Evolutionary conservation across 2,329 filamentous ascomycete species (phyloP).

Genomic region (Pestalotiopsis sp.): DNA sequence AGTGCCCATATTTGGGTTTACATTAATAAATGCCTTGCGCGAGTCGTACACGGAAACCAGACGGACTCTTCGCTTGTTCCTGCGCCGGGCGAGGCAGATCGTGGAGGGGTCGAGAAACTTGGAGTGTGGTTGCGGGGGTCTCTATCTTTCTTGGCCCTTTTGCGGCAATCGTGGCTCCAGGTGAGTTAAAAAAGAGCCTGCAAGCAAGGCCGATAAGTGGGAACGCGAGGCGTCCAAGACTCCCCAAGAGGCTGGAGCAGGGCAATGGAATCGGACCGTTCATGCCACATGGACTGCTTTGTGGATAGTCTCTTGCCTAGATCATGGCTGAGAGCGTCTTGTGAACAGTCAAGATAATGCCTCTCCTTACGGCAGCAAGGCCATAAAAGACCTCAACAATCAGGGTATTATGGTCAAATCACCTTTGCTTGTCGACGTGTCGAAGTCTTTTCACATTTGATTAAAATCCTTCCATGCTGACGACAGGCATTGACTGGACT

Average conservation of each 20-base stretch:
- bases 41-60: not conserved
- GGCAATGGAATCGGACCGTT: not conserved
- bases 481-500: too few relatives aligned
- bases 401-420: not conserved
- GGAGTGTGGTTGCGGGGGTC: not conserved
- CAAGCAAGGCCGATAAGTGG: not conserved
- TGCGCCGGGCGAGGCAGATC: not conserved
- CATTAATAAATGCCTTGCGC: slow-evolving; percentile 8
- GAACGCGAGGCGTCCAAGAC: not conserved
- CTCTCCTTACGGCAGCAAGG: not conserved
- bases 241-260: not conserved
- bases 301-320: not conserved
- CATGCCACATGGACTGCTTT: not conserved
- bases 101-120: not conserved
- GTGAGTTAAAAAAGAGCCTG: not conserved
- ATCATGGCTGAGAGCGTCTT: not conserved
- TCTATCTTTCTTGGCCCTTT: not conserved
- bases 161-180: not conserved
- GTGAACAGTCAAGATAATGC: not conserved
- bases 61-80: not conserved
- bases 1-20: slow-evolving; percentile 9
- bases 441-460: not conserved
- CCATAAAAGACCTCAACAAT: not conserved
- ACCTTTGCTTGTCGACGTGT: not conserved
- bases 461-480: too few relatives aligned